Base-by-base conservation (phyloP, 495 filamentous ascomycete species). In the Durotheca rogersii region DNA sequence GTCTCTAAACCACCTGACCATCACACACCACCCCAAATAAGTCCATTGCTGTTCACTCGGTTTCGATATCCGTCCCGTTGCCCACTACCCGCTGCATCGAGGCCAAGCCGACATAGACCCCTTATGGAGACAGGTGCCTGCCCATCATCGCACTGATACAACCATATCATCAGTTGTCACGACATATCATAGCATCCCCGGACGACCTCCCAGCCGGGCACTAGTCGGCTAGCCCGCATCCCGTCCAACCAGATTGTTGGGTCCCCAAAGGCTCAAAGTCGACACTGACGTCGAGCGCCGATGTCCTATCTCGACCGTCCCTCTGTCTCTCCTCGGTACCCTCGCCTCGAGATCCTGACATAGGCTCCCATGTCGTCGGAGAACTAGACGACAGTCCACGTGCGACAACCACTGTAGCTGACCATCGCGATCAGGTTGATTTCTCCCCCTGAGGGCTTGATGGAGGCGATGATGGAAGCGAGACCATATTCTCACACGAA, bases 381-480 rank as follows among this genome's bases (percentile, higher is more conserved):
- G 32, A 15, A 33, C 31, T 30, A 37, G 44, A 37, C 20, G 27
- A 36, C 33, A 38, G n/a, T n/a, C 9, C 35, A 27, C 19, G 33
- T 31, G 41, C 56, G 45, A 51, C 46, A 27, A 54, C 33, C 32
- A 25, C 45, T 25, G 35, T 30, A 46, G 18, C 15, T 47, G 10
- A n/a, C n/a, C n/a, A n/a, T 47, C 27, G 46, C 35, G 12, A 36
- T 17, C 25, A 41, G 35, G 20, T 31, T 27, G 35, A 37, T 38
- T 36, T 34, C 18, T 45, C 27, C 35, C 27, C 35, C 18, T 35
- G 30, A 48, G 36, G 36, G 18, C 37, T 27, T 15, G 27, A 34
- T 36, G 34, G 42, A 29, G 32, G 47, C 42, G 19, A 55, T 58
- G 47, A 66, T 63, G 62, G 60, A 66, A 53, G 39, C 58, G 6